Percentiles rank a stretch among this genome's conserved stretches.
Evolutionary conservation across 352 stramenopile genomes (phyloP).

Genomic region (Pythium coloratum): DNA sequence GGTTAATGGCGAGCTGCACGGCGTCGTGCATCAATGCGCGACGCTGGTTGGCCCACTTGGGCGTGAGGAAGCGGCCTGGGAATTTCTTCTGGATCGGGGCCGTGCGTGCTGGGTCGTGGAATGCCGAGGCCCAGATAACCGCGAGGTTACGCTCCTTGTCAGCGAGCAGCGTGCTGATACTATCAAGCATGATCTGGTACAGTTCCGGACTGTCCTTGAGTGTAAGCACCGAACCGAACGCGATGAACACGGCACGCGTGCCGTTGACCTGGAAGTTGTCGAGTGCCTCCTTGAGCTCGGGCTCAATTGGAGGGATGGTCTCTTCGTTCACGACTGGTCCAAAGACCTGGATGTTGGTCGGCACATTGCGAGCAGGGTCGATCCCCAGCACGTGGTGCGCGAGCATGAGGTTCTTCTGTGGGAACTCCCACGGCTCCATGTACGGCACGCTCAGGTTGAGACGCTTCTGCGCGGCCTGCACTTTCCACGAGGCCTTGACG

Average conservation of each 20-base stretch:
- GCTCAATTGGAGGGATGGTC: constrained; percentile 27
- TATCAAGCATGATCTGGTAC: constrained; percentile 23
- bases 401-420: constrained; percentile 31
- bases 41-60: constrained; percentile 26
- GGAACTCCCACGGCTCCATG: constrained; percentile 30
- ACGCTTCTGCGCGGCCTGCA: constrained; percentile 25
- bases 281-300: constrained; percentile 20
- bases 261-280: constrained; percentile 16
- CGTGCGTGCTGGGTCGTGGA: constrained; percentile 18
- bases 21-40: constrained; percentile 30
- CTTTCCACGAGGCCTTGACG: constrained; percentile 26
- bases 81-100: constrained; percentile 19
- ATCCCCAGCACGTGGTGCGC: constrained; percentile 28
- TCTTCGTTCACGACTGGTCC: constrained; percentile 27
- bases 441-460: constrained; percentile 26
- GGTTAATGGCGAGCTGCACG: constrained; percentile 27
- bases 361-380: constrained; percentile 25
- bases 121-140: constrained; percentile 26
- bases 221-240: constrained; percentile 28
- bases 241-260: constrained; percentile 23
- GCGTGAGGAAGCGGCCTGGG: constrained; percentile 25
- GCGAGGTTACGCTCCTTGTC: constrained; percentile 20
- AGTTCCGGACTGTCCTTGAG: constrained; percentile 27
- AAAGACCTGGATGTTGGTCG: constrained; percentile 29
- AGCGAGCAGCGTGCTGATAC: constrained; percentile 16